Conservation (phyloP, 2,329 filamentous ascomycete genomes). For the Tolypocladium ophioglossoides region DNA sequence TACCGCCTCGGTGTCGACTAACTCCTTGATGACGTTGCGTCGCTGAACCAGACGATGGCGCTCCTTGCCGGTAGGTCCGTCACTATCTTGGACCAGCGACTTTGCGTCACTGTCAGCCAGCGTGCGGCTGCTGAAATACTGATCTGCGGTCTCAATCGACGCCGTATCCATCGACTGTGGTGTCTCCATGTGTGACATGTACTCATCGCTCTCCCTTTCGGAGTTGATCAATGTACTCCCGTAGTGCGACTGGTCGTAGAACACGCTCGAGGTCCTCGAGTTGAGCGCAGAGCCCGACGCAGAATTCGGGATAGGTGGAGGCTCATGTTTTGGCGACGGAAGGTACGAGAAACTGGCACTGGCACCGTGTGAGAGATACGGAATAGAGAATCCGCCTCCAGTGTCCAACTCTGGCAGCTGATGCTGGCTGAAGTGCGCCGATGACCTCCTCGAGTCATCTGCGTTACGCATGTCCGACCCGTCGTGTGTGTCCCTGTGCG, state of each 20-base stretch:
- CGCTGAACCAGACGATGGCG: conserved; percentile 69
- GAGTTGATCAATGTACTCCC: conserved; percentile 32
- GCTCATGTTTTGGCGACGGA: conserved; percentile 37
- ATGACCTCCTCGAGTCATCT: conserved; percentile 15
- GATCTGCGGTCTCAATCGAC: conserved; percentile 33
- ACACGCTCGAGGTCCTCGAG: conserved; percentile 30
- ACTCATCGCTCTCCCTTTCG: conserved; percentile 34
- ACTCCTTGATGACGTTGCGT: conserved; percentile 76
- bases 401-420: conserved; percentile 41
- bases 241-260: conserved; percentile 26
- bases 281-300: conserved; percentile 22
- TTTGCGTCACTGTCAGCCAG: conserved; percentile 27
- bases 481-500: not conserved
- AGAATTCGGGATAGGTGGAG: conserved; percentile 36
- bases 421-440: conserved; percentile 18
- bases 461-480: conserved; percentile 12
- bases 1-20: conserved; percentile 83
- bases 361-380: conserved; percentile 28
- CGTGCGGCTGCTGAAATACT: conserved; percentile 24
- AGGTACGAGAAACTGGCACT: conserved; percentile 18
- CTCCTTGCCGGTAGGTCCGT: conserved; percentile 39
- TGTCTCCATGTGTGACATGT: conserved; percentile 29
- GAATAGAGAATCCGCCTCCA: conserved; percentile 38
- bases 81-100: conserved; percentile 23
- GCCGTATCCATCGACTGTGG: conserved; percentile 35